Conservation (phyloP, 179 eudicot genomes). For the Silene noctiflora region DNA sequence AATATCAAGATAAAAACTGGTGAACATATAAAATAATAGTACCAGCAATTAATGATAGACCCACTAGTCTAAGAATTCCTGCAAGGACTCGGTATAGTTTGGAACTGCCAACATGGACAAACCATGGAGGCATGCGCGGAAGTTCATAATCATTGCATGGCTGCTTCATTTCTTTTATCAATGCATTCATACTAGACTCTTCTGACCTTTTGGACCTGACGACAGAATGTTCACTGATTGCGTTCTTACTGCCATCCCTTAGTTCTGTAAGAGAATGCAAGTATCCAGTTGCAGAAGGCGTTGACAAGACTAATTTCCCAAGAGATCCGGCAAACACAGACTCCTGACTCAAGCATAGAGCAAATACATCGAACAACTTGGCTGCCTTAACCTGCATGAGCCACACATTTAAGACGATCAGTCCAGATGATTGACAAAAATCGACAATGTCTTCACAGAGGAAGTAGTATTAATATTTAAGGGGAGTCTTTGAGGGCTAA, state of each 20-base stretch:
- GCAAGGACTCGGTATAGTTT: slow-evolving; percentile 77
- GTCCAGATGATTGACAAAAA: not conserved
- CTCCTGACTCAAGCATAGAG: slow-evolving; percentile 78
- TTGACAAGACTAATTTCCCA: slow-evolving; percentile 53
- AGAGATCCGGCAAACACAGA: slow-evolving; percentile 85
- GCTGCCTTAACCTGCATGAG: slow-evolving; percentile 66
- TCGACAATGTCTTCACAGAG: not conserved
- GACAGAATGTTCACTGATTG: slow-evolving; percentile 23
- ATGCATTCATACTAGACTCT: slow-evolving; percentile 24
- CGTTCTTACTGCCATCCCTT: slow-evolving; percentile 33
- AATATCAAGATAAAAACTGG: slow-evolving; percentile 12
- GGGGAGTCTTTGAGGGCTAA: not conserved
- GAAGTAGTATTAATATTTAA: not conserved
- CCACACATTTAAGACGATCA: slow-evolving; percentile 20
- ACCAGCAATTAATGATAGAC: slow-evolving; percentile 76
- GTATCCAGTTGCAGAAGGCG: slow-evolving; percentile 63
- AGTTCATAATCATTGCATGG: slow-evolving; percentile 47
- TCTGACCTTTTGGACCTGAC: slow-evolving; percentile 33
- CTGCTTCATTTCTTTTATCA: slow-evolving; percentile 30
- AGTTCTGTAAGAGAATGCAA: slow-evolving; percentile 82
- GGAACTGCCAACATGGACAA: slow-evolving; percentile 57
- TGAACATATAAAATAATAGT: slow-evolving; percentile 18
- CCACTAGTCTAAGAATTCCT: slow-evolving; percentile 70
- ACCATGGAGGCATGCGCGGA: slow-evolving; percentile 98
- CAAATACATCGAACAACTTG: slow-evolving; percentile 68